These are phyloP conservation scores for Oxalis stricta DNA, from an alignment of 441 rosid species.

Conservation along the genomic window DNA sequence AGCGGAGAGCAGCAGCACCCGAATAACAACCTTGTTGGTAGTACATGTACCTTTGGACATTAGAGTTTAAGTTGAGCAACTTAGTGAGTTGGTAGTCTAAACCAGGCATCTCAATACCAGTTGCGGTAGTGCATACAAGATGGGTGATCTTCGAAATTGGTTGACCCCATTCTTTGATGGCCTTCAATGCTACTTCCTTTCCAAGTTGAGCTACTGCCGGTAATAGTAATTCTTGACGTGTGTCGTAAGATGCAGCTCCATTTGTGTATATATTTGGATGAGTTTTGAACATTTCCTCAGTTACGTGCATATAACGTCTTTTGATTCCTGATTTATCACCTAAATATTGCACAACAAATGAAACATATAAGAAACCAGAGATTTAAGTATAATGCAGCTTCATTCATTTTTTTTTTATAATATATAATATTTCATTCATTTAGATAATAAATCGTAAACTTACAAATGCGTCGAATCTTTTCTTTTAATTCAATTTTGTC, in stretches of 20 bases:
- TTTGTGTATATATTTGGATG: not conserved
- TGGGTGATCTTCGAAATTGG: constrained; percentile 5
- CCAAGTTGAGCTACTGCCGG: constrained; percentile 1
- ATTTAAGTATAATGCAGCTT: too few relatives aligned
- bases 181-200: constrained; percentile 3
- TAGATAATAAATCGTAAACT: too few relatives aligned
- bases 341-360: too few relatives aligned
- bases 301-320: not conserved
- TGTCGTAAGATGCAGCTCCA: not conserved
- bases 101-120: constrained; percentile 8
- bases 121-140: not conserved
- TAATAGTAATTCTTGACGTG: constrained; percentile 3
- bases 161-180: constrained; percentile 8
- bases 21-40: constrained; percentile 1
- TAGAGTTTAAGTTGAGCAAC: constrained; percentile 1
- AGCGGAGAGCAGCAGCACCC: constrained; percentile 1
- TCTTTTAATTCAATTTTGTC: constrained; percentile 3
- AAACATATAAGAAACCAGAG: too few relatives aligned
- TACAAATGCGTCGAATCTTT: constrained; percentile 7
- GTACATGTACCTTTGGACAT: constrained; percentile 2
- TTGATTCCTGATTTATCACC: constrained; percentile 4
- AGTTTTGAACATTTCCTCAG: not conserved
- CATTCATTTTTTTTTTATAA: too few relatives aligned
- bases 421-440: too few relatives aligned
- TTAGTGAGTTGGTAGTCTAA: not conserved